Conservation (phyloP, 2,329 filamentous ascomycete species). For the Falciphora oryzae region DNA sequence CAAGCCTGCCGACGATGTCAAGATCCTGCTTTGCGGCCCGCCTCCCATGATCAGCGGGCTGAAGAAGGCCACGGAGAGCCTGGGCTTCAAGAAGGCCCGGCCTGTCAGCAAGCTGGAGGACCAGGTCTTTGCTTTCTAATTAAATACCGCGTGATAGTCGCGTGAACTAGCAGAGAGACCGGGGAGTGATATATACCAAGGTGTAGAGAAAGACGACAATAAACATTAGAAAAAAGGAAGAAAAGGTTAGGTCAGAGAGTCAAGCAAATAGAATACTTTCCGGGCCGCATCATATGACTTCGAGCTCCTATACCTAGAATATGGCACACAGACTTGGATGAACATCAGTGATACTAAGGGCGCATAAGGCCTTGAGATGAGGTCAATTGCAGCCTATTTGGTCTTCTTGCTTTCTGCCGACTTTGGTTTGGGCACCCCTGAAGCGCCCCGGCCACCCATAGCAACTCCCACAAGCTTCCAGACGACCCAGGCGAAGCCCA, state of each 20-base stretch:
- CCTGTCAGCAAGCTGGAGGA: constrained; percentile 97
- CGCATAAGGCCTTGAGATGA: neutral
- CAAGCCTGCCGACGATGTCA: constrained; percentile 77
- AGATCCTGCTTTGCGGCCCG: constrained; percentile 90
- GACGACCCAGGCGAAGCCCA: constrained; percentile 66
- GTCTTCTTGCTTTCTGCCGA: constrained; percentile 17
- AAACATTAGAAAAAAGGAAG: neutral
- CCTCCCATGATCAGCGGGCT: constrained; percentile 95
- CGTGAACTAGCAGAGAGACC: neutral
- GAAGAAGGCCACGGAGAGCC: constrained; percentile 88
- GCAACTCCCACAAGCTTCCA: constrained; percentile 46
- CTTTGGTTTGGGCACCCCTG: constrained; percentile 15
- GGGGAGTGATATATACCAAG: neutral
- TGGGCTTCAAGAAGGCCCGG: constrained; percentile 87
- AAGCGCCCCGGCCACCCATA: constrained; percentile 7
- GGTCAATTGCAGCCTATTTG: neutral
- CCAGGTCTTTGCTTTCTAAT: constrained; percentile 90
- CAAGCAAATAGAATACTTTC: neutral
- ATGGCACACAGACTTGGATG: neutral
- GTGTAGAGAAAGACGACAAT: neutral
- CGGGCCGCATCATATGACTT: neutral
- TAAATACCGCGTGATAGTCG: neutral
- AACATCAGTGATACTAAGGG: neutral
- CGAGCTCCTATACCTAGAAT: neutral
- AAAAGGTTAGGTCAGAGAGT: neutral